Evolutionary conservation across 2,329 filamentous ascomycete species (phyloP).

Genomic region (Fusarium sp.): DNA sequence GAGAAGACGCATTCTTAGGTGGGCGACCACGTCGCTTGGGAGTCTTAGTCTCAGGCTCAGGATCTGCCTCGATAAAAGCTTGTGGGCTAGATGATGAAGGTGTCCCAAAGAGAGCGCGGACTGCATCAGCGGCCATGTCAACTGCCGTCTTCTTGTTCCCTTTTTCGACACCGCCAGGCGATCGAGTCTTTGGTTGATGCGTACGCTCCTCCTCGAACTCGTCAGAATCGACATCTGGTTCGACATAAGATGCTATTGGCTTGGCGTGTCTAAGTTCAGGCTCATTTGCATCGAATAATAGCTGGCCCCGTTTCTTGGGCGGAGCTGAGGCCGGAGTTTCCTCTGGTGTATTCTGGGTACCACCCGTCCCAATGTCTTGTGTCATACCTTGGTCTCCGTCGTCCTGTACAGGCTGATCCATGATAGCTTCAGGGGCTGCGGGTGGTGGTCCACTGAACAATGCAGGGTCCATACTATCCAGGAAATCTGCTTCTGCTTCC

Average conservation of each 20-base stretch:
- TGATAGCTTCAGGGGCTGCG: slow-evolving; percentile 35
- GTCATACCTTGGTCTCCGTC: slow-evolving; percentile 37
- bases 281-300: slow-evolving; percentile 59
- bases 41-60: slow-evolving; percentile 13
- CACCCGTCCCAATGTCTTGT: slow-evolving; percentile 8
- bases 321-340: slow-evolving; percentile 5
- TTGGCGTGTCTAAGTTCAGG: slow-evolving; percentile 66
- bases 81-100: slow-evolving; percentile 7
- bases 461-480: slow-evolving; percentile 65
- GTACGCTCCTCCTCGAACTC: slow-evolving; percentile 60
- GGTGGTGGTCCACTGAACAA: slow-evolving; percentile 54
- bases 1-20: slow-evolving; percentile 45
- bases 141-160: slow-evolving; percentile 47
- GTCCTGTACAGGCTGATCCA: slow-evolving; percentile 33
- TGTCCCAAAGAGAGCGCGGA: slow-evolving; percentile 48
- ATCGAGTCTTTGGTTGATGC: slow-evolving; percentile 29
- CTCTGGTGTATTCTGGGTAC: slow-evolving; percentile 26
- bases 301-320: slow-evolving; percentile 40
- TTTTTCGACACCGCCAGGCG: slow-evolving; percentile 12
- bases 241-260: slow-evolving; percentile 64
- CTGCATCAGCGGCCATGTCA: slow-evolving; percentile 57
- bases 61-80: slow-evolving; percentile 4
- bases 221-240: slow-evolving; percentile 59
- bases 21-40: slow-evolving; percentile 51
- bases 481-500: slow-evolving; percentile 51